phyloP scores from a whole-genome alignment of 805 yeast genomes.

The Schwanniomyces polymorphus region DNA sequence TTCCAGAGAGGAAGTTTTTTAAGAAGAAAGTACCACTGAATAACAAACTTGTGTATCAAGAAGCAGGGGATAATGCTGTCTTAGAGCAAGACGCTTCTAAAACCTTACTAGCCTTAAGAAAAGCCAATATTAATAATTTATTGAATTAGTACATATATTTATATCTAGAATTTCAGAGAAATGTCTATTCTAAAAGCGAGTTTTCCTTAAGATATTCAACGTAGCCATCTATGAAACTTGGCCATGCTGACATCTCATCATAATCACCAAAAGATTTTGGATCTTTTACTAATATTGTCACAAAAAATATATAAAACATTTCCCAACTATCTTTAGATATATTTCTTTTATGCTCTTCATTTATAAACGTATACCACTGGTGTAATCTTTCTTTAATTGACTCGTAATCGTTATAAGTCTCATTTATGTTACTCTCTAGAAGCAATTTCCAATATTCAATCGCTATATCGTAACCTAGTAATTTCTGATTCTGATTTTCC shows the following conservation, averaged over 20 bases:
- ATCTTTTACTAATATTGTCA: slow-evolving; percentile 47
- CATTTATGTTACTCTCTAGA: slow-evolving; percentile 24
- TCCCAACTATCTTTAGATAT: slow-evolving; percentile 81
- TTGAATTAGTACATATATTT: slow-evolving; percentile 23
- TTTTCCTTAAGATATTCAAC: slow-evolving; percentile 54
- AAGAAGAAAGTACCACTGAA: slow-evolving; percentile 27
- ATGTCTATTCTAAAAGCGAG: slow-evolving; percentile 7
- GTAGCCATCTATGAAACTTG: slow-evolving; percentile 80
- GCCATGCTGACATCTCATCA: slow-evolving; percentile 90
- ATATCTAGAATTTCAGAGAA: not conserved
- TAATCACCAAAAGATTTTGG: slow-evolving; percentile 52
- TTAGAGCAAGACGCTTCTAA: slow-evolving; percentile 37
- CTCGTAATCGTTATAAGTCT: slow-evolving; percentile 16
- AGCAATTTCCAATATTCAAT: slow-evolving; percentile 76
- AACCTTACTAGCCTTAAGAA: slow-evolving; percentile 38
- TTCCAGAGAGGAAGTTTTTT: slow-evolving; percentile 32
- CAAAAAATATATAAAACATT: slow-evolving; percentile 71
- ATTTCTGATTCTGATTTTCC: slow-evolving; percentile 56
- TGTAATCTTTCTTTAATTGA: slow-evolving; percentile 27
- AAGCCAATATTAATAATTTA: slow-evolving; percentile 41
- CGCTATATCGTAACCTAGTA: slow-evolving; percentile 60
- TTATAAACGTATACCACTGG: slow-evolving; percentile 62
- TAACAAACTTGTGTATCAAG: slow-evolving; percentile 14
- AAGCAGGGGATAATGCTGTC: slow-evolving; percentile 10
- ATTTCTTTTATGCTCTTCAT: slow-evolving; percentile 39